Evolutionary conservation across 495 filamentous ascomycete genomes (phyloP), one percentile per base, ranked within the genome.

Genomic region (Recurvomyces mirabilis): DNA sequence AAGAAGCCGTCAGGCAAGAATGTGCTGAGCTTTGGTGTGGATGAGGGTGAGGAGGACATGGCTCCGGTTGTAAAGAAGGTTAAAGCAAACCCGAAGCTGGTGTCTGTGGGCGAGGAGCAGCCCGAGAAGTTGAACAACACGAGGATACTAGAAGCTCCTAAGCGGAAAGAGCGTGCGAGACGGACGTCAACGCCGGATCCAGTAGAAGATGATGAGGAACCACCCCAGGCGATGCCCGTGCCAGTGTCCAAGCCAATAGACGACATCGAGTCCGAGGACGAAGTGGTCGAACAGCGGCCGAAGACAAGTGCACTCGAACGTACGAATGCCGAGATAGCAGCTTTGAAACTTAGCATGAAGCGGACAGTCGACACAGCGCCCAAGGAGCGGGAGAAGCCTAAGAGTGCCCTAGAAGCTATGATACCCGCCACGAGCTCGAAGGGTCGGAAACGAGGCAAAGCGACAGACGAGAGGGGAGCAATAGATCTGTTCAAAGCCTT

Each of bases 281-380:
- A 53, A 31, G 14, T 40, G 36, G 6, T 18, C 12, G 29, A 41
- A 7, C 15, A 42, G 37, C 34, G 20, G 38, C 28, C 36, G 44
- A 72, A 77, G 24, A 81, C 83, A 19, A 63, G 57, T 6, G 68
- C 84, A 0, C 63, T 87, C 4, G 79, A 82, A n/a, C 68, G 74
- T 49, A 89, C 87, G 5, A 94, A 96, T 51, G 86, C 86, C 15
- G 81, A 95, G 56, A 94, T 96, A 50, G 88, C 83, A 10, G 79
- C 79, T 11, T 63, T 98, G 28, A 94, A 91, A 63, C 83, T 84
- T 14, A 93, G 86, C 1, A 93, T 96, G 84, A 89, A 81, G 54
- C 79, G 93, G 22, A 84, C 72, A 33, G 71, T 80, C 30, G 63
- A 77, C 44, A 61, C 69, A 0, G 72, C 75, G 13, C 69, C 74